Base-by-base conservation (phyloP, 176 grass and related monocot genomes). In the Ananas comosus region DNA sequence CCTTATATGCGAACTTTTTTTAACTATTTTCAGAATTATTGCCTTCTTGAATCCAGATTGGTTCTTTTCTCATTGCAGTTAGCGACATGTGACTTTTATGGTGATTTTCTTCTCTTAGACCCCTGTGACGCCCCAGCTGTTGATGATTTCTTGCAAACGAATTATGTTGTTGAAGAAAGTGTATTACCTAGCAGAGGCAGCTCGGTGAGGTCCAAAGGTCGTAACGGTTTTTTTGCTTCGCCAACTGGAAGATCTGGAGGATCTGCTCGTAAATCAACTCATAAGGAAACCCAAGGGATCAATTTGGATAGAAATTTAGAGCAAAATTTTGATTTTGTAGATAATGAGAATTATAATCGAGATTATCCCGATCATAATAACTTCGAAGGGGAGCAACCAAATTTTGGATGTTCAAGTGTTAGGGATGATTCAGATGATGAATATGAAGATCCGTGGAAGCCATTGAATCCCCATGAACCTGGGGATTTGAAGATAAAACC, bases 101-200 rank as follows among this genome's bases (percentile, higher is more conserved):
- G 81, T 68, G 87, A 93, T 86, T 93, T 93, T 73, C 84, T 90
- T 64, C 68, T 97, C 27, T 75, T 97, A 79, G 94, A 97, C 73
- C 84, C 89, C 61, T 81, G 82, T 71, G 89, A 97, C 61, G 94
- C 84, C 56, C 77, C 64, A 84, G 84, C 86, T 81, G 86, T 93
- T 82, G 81, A 85, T 70, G 79, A 92, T 53, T 92, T 92, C 73
- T 86, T 87, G 25, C 84, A 81, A 90, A 78, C 79, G 70, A 87
- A 87, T 64, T 42, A 70, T 66, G 18, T 28, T 81, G 69, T 48
- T 22, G 79, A 86, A 66, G 66, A 89, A 79, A 72, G 80, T 65
- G 63, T 50, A 66, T 59, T 51, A 48, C 51, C 7, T 53, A 24
- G 56, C 42, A 56, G 48, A 50, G 68, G 71, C 61, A 83, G 67